Base-by-base conservation (phyloP, 768 basidiomycete species). In the Lanmaoa rubissima region DNA sequence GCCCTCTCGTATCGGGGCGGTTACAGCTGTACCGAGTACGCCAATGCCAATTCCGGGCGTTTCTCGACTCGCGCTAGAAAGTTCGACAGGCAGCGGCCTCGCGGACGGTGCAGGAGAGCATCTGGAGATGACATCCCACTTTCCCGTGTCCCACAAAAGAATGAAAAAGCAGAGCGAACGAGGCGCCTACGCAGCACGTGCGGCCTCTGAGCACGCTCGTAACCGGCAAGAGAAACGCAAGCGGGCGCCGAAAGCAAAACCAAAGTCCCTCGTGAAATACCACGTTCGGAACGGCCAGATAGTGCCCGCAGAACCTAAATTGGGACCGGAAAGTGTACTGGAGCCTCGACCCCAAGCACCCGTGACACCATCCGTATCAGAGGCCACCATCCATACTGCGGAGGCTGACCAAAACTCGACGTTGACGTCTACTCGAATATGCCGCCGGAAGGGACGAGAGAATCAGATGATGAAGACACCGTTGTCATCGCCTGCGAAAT, bases 241-340 rank as follows among this genome's bases (percentile, higher is more conserved):
- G 42, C 52, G 32, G 5, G 32, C 1, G 6, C 5, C 5, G 13
- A 48, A 38, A 11, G 10, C 13, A 2, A 55, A 32, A 24, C 19
- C 14, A 3, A 39, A 6, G n/a, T 5, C 44, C 0, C 34, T 21
- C 13, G 24, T 24, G 13, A 66, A 28, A 21, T 56, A 55, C 19
- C 58, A 64, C 24, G 44, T 68, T 7, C 58, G 53, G 48, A 55
- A 51, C 3, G 66, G 67, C 0, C 58, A 55, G 40, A 34, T 69
- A 2, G 67, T 67, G 7, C 12, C 39, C 2, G 3, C 58, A 7
- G 44, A 41, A 5, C 21, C 41, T 28, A 53, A 32, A 26, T 39
- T 12, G 13, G 40, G 41, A n/a, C n/a, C 34, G 5, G 34, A 36
- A 31, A 14, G 31, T 9, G n/a, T 34, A 10, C 28, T 38, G 2